phyloP scores from a whole-genome alignment of 75 land plant species.

The Picea glauca region DNA sequence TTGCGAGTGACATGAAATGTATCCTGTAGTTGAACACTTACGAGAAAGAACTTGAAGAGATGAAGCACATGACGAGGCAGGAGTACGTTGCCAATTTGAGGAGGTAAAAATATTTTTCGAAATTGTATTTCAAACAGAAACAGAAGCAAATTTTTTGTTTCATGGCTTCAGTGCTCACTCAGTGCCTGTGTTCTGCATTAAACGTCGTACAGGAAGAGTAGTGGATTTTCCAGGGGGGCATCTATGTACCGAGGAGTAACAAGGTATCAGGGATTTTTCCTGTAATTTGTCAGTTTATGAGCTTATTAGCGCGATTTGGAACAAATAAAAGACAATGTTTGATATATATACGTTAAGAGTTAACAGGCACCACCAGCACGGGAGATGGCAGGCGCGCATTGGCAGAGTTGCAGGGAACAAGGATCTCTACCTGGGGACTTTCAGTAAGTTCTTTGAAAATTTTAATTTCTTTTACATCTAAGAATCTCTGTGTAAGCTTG shows the following conservation, averaged over 20 bases:
- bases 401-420: constrained; percentile 76
- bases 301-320: not conserved
- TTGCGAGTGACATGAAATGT: not conserved
- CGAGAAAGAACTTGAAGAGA: constrained; percentile 81
- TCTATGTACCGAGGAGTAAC: constrained; percentile 77
- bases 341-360: not conserved
- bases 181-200: not conserved
- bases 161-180: not conserved
- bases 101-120: constrained; percentile 43
- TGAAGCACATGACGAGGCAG: constrained; percentile 94
- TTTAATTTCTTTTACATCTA: not conserved
- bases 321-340: not conserved
- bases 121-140: not conserved
- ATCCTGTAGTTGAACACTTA: constrained; percentile 62
- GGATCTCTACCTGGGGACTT: constrained; percentile 66
- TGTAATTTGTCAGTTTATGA: not conserved
- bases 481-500: no score
- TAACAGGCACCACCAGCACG: constrained; percentile 65
- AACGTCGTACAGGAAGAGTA: constrained; percentile 46
- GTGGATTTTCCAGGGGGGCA: constrained; percentile 79
- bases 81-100: constrained; percentile 94
- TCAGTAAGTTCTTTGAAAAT: constrained; percentile 37
- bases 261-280: constrained; percentile 24
- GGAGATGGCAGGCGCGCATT: constrained; percentile 70
- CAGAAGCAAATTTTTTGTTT: not conserved